These are phyloP conservation scores for Amanita thiersii DNA, from an alignment of 768 basidiomycete genomes.

Conservation along the genomic window DNA sequence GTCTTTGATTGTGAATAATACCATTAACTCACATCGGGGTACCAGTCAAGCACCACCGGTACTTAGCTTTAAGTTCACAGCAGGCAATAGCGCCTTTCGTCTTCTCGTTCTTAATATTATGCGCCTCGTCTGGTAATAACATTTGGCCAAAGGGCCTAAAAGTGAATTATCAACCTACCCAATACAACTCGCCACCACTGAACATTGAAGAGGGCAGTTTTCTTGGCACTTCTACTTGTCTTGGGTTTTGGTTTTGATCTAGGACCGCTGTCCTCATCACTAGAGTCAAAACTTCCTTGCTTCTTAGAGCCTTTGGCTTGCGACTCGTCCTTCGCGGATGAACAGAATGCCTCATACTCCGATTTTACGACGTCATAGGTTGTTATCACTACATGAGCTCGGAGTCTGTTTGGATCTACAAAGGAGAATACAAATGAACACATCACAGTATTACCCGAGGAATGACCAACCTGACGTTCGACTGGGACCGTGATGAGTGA, in stretches of 20 bases:
- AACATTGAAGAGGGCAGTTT: constrained; percentile 59
- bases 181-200: constrained; percentile 85
- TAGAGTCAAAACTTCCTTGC: constrained; percentile 24
- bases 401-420: constrained; percentile 47
- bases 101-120: constrained; percentile 85
- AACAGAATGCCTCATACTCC: constrained; percentile 54
- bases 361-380: constrained; percentile 82
- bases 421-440: not conserved
- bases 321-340: constrained; percentile 46
- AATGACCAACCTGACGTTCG: constrained; percentile 54
- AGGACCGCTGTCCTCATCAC: constrained; percentile 10
- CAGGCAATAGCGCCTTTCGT: constrained; percentile 77
- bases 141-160: not conserved
- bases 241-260: constrained; percentile 4
- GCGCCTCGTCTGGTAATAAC: constrained; percentile 69
- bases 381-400: constrained; percentile 72
- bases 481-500: constrained; percentile 76
- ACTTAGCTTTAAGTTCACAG: constrained; percentile 68
- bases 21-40: constrained; percentile 56
- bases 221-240: constrained; percentile 17
- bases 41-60: constrained; percentile 84
- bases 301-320: constrained; percentile 30
- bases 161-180: constrained; percentile 34
- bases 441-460: not conserved
- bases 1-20: constrained; percentile 20